phyloP scores from a whole-genome alignment of 108 stramenopile genomes.

The Craspedostauros australis region DNA sequence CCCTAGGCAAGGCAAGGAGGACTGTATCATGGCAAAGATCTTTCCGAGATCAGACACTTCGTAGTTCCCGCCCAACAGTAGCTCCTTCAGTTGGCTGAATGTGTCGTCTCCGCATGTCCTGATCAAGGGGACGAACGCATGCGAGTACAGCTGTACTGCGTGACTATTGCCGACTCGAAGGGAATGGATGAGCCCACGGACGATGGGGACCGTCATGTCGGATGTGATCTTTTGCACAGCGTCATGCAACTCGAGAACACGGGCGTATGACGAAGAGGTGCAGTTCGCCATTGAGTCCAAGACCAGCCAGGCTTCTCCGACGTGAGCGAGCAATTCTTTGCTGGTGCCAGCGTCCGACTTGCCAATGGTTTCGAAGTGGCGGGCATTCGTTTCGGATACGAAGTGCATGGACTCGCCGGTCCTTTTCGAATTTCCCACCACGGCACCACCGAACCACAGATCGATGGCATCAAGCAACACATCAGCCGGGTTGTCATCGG shows the following conservation, averaged over 20 bases:
- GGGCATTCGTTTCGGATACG: conserved; percentile 60
- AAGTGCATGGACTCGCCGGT: conserved; percentile 70
- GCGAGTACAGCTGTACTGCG: conserved; percentile 56
- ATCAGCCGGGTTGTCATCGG: conserved; percentile 52
- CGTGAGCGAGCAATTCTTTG: conserved; percentile 43
- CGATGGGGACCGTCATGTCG: conserved; percentile 62
- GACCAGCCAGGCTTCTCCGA: conserved; percentile 29
- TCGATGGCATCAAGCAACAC: conserved; percentile 75
- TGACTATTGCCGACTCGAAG: conserved; percentile 39
- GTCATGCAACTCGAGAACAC: too few relatives aligned
- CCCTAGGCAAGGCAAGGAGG: conserved; percentile 64
- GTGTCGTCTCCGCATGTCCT: conserved; percentile 46
- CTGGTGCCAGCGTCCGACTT: conserved; percentile 56
- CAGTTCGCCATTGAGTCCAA: too few relatives aligned
- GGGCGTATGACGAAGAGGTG: too few relatives aligned
- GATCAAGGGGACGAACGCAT: conserved; percentile 60
- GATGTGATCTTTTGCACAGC: conserved; percentile 58
- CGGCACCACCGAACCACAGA: conserved; percentile 82
- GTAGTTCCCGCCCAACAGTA: conserved; percentile 34
- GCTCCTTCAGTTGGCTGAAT: conserved; percentile 48
- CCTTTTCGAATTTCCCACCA: conserved; percentile 54
- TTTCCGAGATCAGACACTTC: conserved; percentile 41
- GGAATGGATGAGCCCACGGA: conserved; percentile 57
- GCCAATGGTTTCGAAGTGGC: conserved; percentile 43
- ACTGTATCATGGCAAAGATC: conserved; percentile 41